A percentile compares a stretch with the other conserved stretches of the same genome.
Conservation (phyloP, 768 basidiomycete species). For the Pleurotus giganteus region DNA sequence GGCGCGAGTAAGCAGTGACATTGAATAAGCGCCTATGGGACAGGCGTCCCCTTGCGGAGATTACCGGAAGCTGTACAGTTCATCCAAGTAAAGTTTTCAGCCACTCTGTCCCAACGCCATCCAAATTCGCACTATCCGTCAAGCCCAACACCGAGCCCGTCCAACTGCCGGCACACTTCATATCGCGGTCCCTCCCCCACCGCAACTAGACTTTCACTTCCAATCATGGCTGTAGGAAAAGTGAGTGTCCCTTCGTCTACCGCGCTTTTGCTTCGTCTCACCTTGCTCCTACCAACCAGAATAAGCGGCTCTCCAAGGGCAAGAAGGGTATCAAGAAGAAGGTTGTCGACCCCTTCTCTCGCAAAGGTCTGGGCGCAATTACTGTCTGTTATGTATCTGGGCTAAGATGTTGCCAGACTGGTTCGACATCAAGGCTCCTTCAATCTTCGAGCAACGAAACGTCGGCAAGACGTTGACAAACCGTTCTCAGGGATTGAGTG, state of each 20-base stretch:
- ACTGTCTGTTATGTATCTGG: neutral
- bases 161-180: conserved; percentile 43
- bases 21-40: neutral
- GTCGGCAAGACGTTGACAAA: conserved; percentile 99
- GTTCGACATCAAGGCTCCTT: conserved; percentile 99
- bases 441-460: conserved; percentile 94
- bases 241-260: conserved; percentile 35
- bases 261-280: conserved; percentile 9
- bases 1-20: conserved; percentile 48
- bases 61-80: conserved; percentile 46
- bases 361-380: conserved; percentile 78
- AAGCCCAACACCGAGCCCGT: conserved; percentile 44
- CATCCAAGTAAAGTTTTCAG: conserved; percentile 57
- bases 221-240: conserved; percentile 88
- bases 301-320: conserved; percentile 97
- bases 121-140: conserved; percentile 23
- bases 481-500: conserved; percentile 96
- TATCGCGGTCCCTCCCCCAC: conserved; percentile 36
- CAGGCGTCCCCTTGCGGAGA: conserved; percentile 43
- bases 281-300: conserved; percentile 61
- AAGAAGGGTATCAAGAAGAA: conserved; percentile 99
- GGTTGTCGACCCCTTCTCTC: conserved; percentile 99
- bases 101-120: conserved; percentile 39
- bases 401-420: conserved; percentile 63
- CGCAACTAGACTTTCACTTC: conserved; percentile 32